Evolutionary conservation across 768 basidiomycete genomes (phyloP).

Genomic region (Mycena vitilis): DNA sequence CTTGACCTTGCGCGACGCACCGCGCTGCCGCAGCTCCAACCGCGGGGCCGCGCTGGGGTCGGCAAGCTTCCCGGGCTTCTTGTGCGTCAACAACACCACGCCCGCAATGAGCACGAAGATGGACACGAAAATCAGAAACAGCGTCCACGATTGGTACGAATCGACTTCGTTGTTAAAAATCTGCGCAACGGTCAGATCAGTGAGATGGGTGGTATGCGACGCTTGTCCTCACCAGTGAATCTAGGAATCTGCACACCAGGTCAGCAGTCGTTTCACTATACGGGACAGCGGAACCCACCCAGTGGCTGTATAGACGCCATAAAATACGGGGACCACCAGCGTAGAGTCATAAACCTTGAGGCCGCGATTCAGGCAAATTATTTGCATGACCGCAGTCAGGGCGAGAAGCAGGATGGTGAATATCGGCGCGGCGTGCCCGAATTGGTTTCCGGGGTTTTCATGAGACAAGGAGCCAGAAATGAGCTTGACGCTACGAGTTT

Average conservation of each 20-base stretch:
- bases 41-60: conserved; percentile 34
- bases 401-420: conserved; percentile 77
- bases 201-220: not conserved
- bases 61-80: conserved; percentile 73
- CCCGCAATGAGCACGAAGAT: conserved; percentile 90
- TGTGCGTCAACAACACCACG: conserved; percentile 93
- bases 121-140: conserved; percentile 89
- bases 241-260: conserved; percentile 51
- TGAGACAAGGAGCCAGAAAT: conserved; percentile 82
- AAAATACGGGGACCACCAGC: conserved; percentile 94
- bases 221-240: conserved; percentile 49
- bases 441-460: conserved; percentile 87
- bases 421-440: conserved; percentile 84
- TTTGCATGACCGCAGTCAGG: conserved; percentile 87
- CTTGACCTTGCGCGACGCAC: conserved; percentile 32
- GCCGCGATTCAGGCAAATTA: conserved; percentile 91
- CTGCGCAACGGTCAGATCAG: conserved; percentile 31
- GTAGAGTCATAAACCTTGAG: conserved; percentile 92
- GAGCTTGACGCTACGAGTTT: conserved; percentile 75
- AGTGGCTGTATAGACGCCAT: conserved; percentile 89
- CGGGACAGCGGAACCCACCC: conserved; percentile 59
- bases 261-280: not conserved
- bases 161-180: conserved; percentile 90
- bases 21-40: conserved; percentile 34
- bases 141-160: conserved; percentile 89